phyloP scores from a whole-genome alignment of 257 asterid species.

The Plantago ovata region DNA sequence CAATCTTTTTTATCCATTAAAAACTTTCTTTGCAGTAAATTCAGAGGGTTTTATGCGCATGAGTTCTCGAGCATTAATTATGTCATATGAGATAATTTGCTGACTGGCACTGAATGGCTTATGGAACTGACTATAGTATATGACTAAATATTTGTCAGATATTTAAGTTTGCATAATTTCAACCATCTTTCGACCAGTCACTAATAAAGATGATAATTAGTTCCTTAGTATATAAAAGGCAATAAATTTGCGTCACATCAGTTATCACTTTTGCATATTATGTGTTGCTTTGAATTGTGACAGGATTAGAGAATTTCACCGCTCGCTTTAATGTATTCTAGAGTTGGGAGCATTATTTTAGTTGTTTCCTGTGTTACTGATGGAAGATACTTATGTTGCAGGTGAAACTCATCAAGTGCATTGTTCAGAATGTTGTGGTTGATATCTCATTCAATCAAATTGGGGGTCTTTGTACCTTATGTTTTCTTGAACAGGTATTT shows the following conservation, averaged over 20 bases:
- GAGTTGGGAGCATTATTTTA: slow-evolving; percentile 11
- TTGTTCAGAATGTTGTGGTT: slow-evolving; percentile 58
- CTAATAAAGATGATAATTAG: no score
- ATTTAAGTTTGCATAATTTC: no score
- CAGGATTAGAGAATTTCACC: slow-evolving; percentile 3
- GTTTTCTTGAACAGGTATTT: slow-evolving; percentile 79
- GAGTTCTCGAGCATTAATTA: neutral
- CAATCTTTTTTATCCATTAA: neutral
- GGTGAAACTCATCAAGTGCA: slow-evolving; percentile 75
- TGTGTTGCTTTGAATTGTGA: no score
- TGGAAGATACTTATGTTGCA: slow-evolving; percentile 27
- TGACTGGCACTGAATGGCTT: no score
- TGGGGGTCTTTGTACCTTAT: slow-evolving; percentile 67
- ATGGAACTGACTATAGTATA: no score
- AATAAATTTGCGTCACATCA: no score
- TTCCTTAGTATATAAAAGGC: no score
- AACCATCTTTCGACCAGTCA: no score
- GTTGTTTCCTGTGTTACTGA: slow-evolving; percentile 17
- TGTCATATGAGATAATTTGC: neutral
- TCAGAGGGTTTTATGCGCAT: no score
- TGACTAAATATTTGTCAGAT: no score
- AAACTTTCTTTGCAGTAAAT: no score
- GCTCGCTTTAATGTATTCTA: neutral
- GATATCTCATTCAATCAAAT: slow-evolving; percentile 70
- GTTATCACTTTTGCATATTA: no score